These are phyloP conservation scores for Rhexocercosporidium sp. DNA, from an alignment of 2,329 filamentous ascomycete species.

Conservation along the genomic window DNA sequence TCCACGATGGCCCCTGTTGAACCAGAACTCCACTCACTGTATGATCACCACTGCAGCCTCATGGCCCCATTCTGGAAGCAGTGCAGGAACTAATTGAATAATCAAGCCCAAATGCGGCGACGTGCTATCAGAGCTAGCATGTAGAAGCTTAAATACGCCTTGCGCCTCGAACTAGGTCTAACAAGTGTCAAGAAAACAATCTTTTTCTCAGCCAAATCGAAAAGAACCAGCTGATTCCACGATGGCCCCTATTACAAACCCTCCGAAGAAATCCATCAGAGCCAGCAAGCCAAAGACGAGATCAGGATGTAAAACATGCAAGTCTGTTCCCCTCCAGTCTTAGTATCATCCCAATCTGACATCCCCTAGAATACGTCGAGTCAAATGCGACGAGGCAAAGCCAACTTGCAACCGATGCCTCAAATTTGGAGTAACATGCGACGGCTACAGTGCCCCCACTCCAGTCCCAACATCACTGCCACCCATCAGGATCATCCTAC, in stretches of 20 bases:
- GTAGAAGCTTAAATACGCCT: no score
- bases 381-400: conserved; percentile 67
- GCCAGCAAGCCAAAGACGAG: conserved; percentile 8
- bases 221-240: no score
- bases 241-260: no score
- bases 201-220: no score
- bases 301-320: conserved; percentile 16
- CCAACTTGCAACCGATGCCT: conserved; percentile 42
- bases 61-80: no score
- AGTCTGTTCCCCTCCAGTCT: not conserved
- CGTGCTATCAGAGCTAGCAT: no score
- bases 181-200: no score
- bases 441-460: conserved; percentile 4
- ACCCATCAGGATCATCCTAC: not conserved
- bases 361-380: conserved; percentile 47
- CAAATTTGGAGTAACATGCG: conserved; percentile 9
- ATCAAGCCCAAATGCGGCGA: no score
- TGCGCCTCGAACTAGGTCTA: no score
- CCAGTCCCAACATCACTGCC: not conserved
- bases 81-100: no score
- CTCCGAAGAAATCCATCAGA: not conserved
- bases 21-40: no score
- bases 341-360: not conserved
- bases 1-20: not conserved
- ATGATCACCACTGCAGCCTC: no score